Base-by-base conservation (phyloP, 768 basidiomycete genomes). In the Leccinum boreale region DNA sequence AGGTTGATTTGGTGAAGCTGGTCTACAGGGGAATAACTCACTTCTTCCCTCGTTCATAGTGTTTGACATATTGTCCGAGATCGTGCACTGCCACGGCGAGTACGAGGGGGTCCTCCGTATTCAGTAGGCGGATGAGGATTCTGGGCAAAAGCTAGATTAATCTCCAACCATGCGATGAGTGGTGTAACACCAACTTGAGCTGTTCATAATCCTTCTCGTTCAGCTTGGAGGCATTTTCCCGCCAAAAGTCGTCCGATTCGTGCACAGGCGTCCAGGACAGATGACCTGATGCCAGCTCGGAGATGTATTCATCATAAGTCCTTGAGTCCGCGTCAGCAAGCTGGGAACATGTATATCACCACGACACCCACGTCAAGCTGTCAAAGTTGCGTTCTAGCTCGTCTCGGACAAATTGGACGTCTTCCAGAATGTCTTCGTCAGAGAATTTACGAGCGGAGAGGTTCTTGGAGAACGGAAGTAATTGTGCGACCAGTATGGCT, bases 171-270 rank as follows among this genome's bases (percentile, higher is more conserved):
- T 15, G 23, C n/a, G 10, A 49, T 26, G 17, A 45, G 19, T 26
- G 48, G 24, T 47, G 26, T 10, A 3, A 19, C 15, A 60, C 53
- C 62, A 77, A 94, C 96, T 89, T 94, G 58, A 98, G 79, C 58
- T 92, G 89, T 65, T 88, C 85, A 62, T 87, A 81, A 67, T 93
- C 88, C 54, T 83, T 85, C 60, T 98, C 94, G 62, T 94, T 92
- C 45, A 98, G 74, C 68, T 85, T 92, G 7, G 78, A 74, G 5
- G 90, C 94, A 68, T 98, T 98, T 77, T 95, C 94, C 68, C 90
- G 92, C 97, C 97, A 99, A 77, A 99, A 99, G 35, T 93, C 86
- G 59, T 98, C 96, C 2, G 92, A 95, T 68, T 94, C 92, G 67
- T 99, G 97, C 10, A 93, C 90, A 12, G 96, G 95, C 4, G 92